Conservation (phyloP, 495 filamentous ascomycete genomes). For the Annulohypoxylon moriforme region DNA sequence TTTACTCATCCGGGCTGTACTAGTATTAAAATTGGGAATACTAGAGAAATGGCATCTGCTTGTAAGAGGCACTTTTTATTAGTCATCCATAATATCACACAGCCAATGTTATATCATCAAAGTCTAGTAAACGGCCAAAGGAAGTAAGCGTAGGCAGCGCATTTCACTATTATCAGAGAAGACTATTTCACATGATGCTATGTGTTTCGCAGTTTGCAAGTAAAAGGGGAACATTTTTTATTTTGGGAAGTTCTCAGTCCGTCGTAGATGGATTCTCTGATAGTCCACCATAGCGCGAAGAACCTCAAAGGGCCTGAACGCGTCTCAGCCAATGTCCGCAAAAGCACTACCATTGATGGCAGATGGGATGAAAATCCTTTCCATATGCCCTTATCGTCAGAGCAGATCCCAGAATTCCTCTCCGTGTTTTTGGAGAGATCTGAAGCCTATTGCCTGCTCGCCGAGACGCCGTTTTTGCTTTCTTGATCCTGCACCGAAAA, state of each 20-base stretch:
- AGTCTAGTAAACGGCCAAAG: too few species aligned
- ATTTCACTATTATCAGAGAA: slow-evolving; percentile 11
- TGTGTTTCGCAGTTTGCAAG: slow-evolving; percentile 1
- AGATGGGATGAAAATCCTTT: slow-evolving; percentile 48
- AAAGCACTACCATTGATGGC: slow-evolving; percentile 48
- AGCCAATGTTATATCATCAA: neutral
- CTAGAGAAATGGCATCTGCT: too few species aligned
- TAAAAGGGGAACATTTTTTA: slow-evolving; percentile 49
- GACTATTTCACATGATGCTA: slow-evolving; percentile 13
- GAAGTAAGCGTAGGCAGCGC: neutral
- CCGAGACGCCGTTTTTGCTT: slow-evolving; percentile 51
- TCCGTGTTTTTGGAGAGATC: slow-evolving; percentile 46
- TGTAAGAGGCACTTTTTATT: too few species aligned
- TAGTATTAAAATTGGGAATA: too few species aligned
- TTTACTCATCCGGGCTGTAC: too few species aligned
- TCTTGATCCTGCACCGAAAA: slow-evolving; percentile 56
- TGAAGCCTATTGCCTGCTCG: slow-evolving; percentile 49
- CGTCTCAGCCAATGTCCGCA: slow-evolving; percentile 51
- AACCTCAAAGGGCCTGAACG: slow-evolving; percentile 49
- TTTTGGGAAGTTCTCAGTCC: slow-evolving; percentile 55
- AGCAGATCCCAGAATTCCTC: slow-evolving; percentile 55
- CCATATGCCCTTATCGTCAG: slow-evolving; percentile 48
- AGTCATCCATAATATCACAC: neutral
- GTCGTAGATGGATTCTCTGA: slow-evolving; percentile 51
- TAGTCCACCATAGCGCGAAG: slow-evolving; percentile 50